Percentiles rank a stretch among this genome's conserved stretches.
These are phyloP conservation scores for Colletotrichum theobromicola DNA, from an alignment of 2,329 filamentous ascomycete genomes.

Conservation along the genomic window DNA sequence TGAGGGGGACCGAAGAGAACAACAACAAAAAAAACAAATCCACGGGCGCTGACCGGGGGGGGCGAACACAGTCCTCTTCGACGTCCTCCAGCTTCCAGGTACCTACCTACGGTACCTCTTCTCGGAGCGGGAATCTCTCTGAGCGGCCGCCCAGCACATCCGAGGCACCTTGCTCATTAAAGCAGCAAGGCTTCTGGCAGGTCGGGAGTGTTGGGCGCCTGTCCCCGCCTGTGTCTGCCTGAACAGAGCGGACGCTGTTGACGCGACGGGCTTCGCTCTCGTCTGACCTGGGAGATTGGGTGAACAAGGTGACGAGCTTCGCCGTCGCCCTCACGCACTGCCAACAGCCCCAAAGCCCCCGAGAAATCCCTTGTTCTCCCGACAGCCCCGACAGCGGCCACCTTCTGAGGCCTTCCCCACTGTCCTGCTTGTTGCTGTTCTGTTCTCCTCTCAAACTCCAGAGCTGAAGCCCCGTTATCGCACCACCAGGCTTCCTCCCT, in stretches of 20 bases:
- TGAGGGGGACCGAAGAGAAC: neutral
- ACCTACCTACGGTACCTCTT: too few relatives aligned
- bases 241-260: neutral
- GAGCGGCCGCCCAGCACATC: neutral
- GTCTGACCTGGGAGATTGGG: neutral
- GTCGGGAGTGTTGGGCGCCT: neutral
- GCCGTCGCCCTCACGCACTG: neutral
- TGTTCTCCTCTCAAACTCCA: neutral
- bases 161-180: neutral
- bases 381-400: neutral
- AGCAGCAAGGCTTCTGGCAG: slow-evolving; percentile 6
- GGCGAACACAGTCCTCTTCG: neutral
- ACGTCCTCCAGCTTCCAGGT: neutral
- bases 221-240: slow-evolving; percentile 6
- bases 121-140: neutral
- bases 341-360: neutral
- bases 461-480: slow-evolving; percentile 16
- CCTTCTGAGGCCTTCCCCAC: slow-evolving; percentile 1
- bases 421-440: neutral
- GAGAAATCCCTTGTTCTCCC: neutral
- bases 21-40: neutral
- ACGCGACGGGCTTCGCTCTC: neutral
- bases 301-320: neutral
- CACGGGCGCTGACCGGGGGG: neutral
- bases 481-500: neutral